Conservation (phyloP, 75 land plant genomes). For the Selaginella moellendorffii region DNA sequence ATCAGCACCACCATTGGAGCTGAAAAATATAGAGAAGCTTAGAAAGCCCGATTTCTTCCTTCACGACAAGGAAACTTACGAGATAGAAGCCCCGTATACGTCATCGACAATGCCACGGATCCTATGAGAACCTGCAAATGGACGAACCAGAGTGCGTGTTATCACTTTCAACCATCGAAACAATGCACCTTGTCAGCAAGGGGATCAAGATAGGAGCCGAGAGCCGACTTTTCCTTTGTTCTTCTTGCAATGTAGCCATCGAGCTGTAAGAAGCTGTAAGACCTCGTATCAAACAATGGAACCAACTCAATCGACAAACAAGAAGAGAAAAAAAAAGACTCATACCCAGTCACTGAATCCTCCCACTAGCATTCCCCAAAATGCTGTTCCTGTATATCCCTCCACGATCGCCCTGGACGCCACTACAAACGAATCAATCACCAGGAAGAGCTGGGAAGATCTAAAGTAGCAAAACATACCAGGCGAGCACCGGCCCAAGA, state of each 20-base stretch:
- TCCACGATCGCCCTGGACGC: conserved; percentile 73
- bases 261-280: conserved; percentile 29
- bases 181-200: conserved; percentile 83
- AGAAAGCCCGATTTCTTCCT: background rate
- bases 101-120: conserved; percentile 90
- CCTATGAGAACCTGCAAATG: conserved; percentile 65
- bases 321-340: conserved; percentile 10
- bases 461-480: conserved; percentile 30
- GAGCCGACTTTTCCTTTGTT: conserved; percentile 60
- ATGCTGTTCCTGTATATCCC: conserved; percentile 45
- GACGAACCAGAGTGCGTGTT: too few species aligned
- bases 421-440: conserved; percentile 6
- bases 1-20: conserved; percentile 79
- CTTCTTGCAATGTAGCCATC: conserved; percentile 87
- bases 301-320: background rate
- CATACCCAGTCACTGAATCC: conserved; percentile 94
- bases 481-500: conserved; percentile 77
- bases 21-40: conserved; percentile 12
- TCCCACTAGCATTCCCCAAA: conserved; percentile 56
- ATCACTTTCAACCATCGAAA: too few species aligned
- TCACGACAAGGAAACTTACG: conserved; percentile 48
- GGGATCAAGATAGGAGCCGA: conserved; percentile 96
- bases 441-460: too few species aligned
- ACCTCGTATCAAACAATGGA: background rate
- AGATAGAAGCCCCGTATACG: conserved; percentile 52